Base-by-base conservation (phyloP, 2,329 filamentous ascomycete species). In the Epichloe hybrida region DNA sequence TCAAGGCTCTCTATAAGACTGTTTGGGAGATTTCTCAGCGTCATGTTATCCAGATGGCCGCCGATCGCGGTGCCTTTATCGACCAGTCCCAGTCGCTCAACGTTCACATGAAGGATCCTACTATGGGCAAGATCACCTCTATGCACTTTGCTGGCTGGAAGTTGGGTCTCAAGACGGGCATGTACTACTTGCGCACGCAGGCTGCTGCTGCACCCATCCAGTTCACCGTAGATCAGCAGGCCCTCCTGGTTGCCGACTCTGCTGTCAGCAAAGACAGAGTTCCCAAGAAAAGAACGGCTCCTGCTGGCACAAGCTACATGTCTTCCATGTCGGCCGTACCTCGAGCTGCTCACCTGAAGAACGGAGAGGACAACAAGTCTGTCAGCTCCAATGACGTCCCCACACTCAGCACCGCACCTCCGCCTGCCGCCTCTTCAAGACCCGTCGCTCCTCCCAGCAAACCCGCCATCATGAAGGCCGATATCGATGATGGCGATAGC, bases 61-160 rank as follows among this genome's bases (percentile, higher is more conserved):
- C 93, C 50, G 93, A 98, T 68, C 91, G 93, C 69, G 93, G 93
- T 71, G 93, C 93, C 52, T 98, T 93, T 72, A 97, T 98, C 64
- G 93, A 98, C 66, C 93, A 98, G 77, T 96, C 90, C 48, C 93
- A 98, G 71, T 97, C 91, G 12, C 83, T 98, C 61, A 98, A 98
- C 78, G 97, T 98, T 60, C 93, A 98, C 77, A 89, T 98, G 84
- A 95, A 94, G 71, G 91, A 97, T 64, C 93, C 93, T 41, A 95
- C 90, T 48, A 97, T 98, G 91, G 93, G 93, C 72, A 98, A 98
- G 80, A 95, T 98, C 69, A 98, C 93, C 53, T 93, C 86, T 69
- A 98, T 98, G 93, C 93, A 98, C 75, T 98, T 98, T 66, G 81
- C 93, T 46, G 93, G 93, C 61, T 98, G 93, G 93, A 98, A 97